phyloP scores from a whole-genome alignment of 2,329 filamentous ascomycete species.

The Pestalotiopsis sp. region DNA sequence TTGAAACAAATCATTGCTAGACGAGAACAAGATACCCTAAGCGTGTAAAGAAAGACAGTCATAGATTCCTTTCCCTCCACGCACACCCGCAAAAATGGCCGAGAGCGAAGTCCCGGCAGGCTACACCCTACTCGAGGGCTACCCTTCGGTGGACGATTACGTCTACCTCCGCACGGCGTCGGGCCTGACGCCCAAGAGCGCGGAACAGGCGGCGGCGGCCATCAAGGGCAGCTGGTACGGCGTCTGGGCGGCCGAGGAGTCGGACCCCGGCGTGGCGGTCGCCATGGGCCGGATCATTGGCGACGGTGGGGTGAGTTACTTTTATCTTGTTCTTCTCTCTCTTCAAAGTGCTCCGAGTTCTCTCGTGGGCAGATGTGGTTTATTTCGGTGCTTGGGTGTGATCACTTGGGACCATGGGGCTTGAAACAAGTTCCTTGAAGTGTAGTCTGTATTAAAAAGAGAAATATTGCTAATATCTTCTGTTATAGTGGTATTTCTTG shows the following conservation, averaged over 20 bases:
- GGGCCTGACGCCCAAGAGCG: conserved; percentile 39
- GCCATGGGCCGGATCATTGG: conserved; percentile 55
- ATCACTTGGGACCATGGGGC: too few relatives aligned
- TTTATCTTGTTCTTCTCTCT: too few relatives aligned
- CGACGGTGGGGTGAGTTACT: conserved; percentile 40
- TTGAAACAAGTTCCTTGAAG: too few relatives aligned
- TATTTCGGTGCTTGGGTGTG: too few relatives aligned
- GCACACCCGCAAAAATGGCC: not conserved
- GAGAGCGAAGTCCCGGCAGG: conserved; percentile 29
- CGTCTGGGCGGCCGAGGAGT: conserved; percentile 38
- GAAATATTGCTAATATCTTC: too few relatives aligned
- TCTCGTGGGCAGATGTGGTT: too few relatives aligned
- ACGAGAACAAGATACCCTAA: not conserved
- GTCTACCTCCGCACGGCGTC: conserved; percentile 38
- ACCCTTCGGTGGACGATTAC: conserved; percentile 38
- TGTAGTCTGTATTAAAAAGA: too few relatives aligned
- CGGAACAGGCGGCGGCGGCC: conserved; percentile 38
- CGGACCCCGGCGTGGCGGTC: conserved; percentile 29
- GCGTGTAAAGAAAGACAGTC: too few relatives aligned
- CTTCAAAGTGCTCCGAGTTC: too few relatives aligned
- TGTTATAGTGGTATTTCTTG: conserved; percentile 46
- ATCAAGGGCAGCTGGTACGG: conserved; percentile 44
- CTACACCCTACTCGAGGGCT: conserved; percentile 38
- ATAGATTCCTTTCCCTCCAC: not conserved
- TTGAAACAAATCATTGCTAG: not conserved